Percentiles rank a stretch among this genome's conserved stretches.
Evolutionary conservation across 345 rosid species (phyloP).

Genomic region (Bruguiera sexangula): DNA sequence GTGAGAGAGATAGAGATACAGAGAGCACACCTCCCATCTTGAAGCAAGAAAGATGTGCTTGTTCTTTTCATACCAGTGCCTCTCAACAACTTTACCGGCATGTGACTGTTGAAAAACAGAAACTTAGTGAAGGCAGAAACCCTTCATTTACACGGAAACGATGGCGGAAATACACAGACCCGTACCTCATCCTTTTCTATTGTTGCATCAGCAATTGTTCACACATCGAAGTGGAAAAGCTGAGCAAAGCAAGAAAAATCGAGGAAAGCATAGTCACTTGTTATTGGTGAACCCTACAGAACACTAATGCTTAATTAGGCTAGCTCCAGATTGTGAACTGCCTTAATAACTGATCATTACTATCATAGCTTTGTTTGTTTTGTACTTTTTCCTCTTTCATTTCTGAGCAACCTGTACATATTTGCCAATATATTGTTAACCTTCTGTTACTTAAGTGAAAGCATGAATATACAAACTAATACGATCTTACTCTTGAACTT

Average conservation of each 20-base stretch:
- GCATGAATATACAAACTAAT: too few relatives aligned
- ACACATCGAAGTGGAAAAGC: constrained; percentile 96
- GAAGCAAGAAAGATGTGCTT: constrained; percentile 98
- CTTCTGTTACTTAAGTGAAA: too few relatives aligned
- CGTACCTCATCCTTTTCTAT: constrained; percentile 93
- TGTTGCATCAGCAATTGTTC: constrained; percentile 94
- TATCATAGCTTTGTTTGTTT: too few relatives aligned
- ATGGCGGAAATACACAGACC: neutral
- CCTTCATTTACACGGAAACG: too few relatives aligned
- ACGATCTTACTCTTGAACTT: too few relatives aligned
- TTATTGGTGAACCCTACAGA: neutral
- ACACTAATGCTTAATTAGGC: neutral
- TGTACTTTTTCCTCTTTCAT: too few relatives aligned
- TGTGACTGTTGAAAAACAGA: constrained; percentile 59
- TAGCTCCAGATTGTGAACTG: too few relatives aligned
- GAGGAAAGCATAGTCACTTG: neutral
- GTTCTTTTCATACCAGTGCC: constrained; percentile 99
- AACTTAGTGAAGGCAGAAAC: neutral
- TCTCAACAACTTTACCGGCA: constrained; percentile 98
- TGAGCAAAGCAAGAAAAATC: constrained; percentile 17
- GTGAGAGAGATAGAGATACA: constrained; percentile 2
- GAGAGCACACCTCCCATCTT: constrained; percentile 78
- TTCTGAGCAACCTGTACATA: too few relatives aligned
- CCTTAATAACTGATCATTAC: too few relatives aligned
- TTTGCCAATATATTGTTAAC: too few relatives aligned